phyloP scores from a whole-genome alignment of 345 rosid genomes.

The Rhodomyrtus tomentosa region DNA sequence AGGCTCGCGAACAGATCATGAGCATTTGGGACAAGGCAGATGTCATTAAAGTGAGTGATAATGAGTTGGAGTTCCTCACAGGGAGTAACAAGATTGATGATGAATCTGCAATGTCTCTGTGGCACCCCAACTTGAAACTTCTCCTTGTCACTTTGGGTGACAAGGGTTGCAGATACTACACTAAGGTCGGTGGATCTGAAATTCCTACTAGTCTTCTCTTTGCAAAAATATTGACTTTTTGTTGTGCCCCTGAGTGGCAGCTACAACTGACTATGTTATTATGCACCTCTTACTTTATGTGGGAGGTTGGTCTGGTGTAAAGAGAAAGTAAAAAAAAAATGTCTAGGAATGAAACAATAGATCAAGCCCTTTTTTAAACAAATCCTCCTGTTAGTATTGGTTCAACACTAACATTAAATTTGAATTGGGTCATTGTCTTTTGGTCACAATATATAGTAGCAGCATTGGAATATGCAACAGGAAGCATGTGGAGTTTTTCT shows the following conservation, averaged over 20 bases:
- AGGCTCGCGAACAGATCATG: conserved; percentile 77
- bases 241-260: background rate
- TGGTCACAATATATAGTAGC: background rate
- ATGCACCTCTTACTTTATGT: background rate
- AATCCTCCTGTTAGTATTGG: background rate
- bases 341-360: background rate
- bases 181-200: conserved; percentile 43
- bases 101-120: conserved; percentile 65
- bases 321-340: background rate
- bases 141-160: conserved; percentile 92
- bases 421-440: background rate
- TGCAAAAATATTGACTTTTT: background rate
- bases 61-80: conserved; percentile 87
- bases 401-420: background rate
- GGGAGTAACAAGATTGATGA: conserved; percentile 73
- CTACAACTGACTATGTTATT: background rate
- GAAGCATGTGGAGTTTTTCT: background rate
- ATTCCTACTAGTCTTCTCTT: background rate
- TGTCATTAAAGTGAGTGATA: conserved; percentile 87
- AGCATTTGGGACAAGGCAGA: conserved; percentile 99
- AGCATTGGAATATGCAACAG: background rate
- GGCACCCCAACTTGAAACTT: conserved; percentile 79
- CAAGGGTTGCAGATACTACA: conserved; percentile 87
- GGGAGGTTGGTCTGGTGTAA: background rate
- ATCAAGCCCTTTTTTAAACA: background rate